Evolutionary conservation across 2,329 filamentous ascomycete species (phyloP).

Genomic region (Delphinella strobiligena): DNA sequence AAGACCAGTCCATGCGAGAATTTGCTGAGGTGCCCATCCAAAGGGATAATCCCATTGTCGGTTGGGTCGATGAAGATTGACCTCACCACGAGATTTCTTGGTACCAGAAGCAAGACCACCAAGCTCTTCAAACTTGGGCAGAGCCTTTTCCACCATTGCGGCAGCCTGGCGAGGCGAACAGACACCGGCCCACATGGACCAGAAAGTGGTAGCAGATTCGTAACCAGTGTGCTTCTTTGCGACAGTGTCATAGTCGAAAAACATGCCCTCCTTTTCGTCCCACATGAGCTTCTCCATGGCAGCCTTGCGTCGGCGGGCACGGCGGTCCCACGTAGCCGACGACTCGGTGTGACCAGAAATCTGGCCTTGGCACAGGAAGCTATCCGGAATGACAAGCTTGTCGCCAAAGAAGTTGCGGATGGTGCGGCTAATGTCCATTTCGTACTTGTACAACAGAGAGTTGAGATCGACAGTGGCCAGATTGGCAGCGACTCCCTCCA

Average conservation of each 20-base stretch:
- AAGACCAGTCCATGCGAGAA: slow-evolving; percentile 90
- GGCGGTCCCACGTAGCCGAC: slow-evolving; percentile 81
- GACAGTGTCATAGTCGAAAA: slow-evolving; percentile 89
- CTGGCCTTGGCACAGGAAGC: slow-evolving; percentile 60
- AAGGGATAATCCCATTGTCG: slow-evolving; percentile 98
- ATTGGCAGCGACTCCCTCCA: slow-evolving; percentile 78
- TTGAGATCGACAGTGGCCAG: slow-evolving; percentile 92
- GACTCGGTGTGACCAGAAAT: slow-evolving; percentile 61
- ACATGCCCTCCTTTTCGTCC: slow-evolving; percentile 88
- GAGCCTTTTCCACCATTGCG: slow-evolving; percentile 63
- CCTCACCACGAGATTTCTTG: slow-evolving; percentile 69
- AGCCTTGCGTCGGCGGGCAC: slow-evolving; percentile 70
- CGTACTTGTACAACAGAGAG: slow-evolving; percentile 91
- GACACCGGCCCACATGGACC: slow-evolving; percentile 92
- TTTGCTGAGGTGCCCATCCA: slow-evolving; percentile 97
- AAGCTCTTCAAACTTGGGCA: slow-evolving; percentile 78
- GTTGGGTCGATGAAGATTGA: slow-evolving; percentile 76
- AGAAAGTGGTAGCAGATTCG: slow-evolving; percentile 88
- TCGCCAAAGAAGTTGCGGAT: slow-evolving; percentile 80
- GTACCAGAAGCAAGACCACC: slow-evolving; percentile 86
- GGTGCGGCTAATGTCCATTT: slow-evolving; percentile 77
- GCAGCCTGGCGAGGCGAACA: slow-evolving; percentile 79
- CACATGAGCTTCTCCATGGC: slow-evolving; percentile 89
- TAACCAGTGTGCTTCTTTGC: slow-evolving; percentile 72
- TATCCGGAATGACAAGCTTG: slow-evolving; percentile 65